These are phyloP conservation scores for Plectosphaerella cucumerina DNA, from an alignment of 2,329 filamentous ascomycete genomes.

Conservation along the genomic window DNA sequence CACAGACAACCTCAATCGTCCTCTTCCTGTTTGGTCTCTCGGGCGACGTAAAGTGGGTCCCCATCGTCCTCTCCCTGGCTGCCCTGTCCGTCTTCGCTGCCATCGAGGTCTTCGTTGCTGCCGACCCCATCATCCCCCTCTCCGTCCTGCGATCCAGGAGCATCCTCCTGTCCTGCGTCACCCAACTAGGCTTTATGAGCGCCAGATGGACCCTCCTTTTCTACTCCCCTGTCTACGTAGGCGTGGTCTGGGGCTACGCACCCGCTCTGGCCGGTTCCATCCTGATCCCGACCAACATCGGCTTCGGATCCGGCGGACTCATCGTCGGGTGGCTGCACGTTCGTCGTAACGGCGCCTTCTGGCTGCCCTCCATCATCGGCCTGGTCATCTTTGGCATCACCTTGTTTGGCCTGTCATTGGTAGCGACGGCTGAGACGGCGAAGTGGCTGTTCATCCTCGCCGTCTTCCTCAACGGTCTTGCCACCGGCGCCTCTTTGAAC, in stretches of 20 bases:
- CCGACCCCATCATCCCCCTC: conserved; percentile 72
- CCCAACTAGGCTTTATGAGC: conserved; percentile 72
- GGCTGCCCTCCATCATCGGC: conserved; percentile 55
- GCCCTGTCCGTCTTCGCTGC: conserved; percentile 50
- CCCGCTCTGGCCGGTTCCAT: conserved; percentile 70
- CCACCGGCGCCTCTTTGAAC: conserved; percentile 69
- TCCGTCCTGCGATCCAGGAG: conserved; percentile 65
- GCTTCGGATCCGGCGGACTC: conserved; percentile 72
- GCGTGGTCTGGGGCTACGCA: conserved; percentile 67
- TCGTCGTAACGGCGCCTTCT: conserved; percentile 68
- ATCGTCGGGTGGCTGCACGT: conserved; percentile 74
- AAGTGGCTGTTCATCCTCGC: conserved; percentile 51
- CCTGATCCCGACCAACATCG: conserved; percentile 75
- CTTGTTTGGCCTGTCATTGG: conserved; percentile 49
- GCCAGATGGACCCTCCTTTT: conserved; percentile 77
- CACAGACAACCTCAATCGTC: conserved; percentile 58
- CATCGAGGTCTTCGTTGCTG: conserved; percentile 59
- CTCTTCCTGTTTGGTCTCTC: conserved; percentile 71
- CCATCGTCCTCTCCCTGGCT: conserved; percentile 55
- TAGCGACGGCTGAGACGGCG: conserved; percentile 49
- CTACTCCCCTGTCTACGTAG: conserved; percentile 75
- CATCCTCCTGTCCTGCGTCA: conserved; percentile 68
- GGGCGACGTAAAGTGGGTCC: conserved; percentile 53
- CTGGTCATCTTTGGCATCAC: conserved; percentile 59
- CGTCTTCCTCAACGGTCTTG: conserved; percentile 68